Evolutionary conservation across 1,139 yeast species (phyloP), one percentile per base, ranked within the genome.

Genomic region (Yamadazyma sp.): DNA sequence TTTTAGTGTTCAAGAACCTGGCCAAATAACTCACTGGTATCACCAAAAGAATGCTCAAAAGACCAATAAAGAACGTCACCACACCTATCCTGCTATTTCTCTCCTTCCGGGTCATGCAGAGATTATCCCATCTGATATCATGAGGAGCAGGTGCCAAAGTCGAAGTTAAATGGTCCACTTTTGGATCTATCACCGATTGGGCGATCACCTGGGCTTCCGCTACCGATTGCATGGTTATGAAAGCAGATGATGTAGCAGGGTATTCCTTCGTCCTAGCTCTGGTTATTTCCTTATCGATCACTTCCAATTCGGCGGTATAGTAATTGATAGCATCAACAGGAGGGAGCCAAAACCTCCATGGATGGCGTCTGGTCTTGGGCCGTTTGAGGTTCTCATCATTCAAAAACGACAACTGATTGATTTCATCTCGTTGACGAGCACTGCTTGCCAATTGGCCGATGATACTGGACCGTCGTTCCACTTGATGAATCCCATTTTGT

Each of bases 131-230:
- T 38, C 84, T 72, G 17, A 87, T 81, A 58, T 87, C 96, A 46
- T 82, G 83, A 2, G 96, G 95, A 1, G 96, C 91, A 0, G 96
- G 95, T 0, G 96, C 96, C 36, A 87, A 66, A 35, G 71, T 73
- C 7, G 94, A 84, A 33, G 86, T 81, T 33, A 87, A 65, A 40
- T 83, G 83, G 54, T 82, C 77, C 1, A 87, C 83, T 40, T 81
- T 75, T 0, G 96, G 95, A 47, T 88, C 94, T 37, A 87, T 65
- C 1, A 87, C 86, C 0, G 95, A 87, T 57, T 88, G 96, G 0
- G 96, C 94, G 7, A 88, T 81, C 84, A 87, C 80, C 57, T 87
- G 96, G 1, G 96, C 95, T 51, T 83, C 81, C 0, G 94, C 87
- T 8, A 87, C 95, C 1, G 87, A 75, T 46, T 82, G 83, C 92